Base-by-base conservation (phyloP, 306 rosid genomes). In the Glycine soja region DNA sequence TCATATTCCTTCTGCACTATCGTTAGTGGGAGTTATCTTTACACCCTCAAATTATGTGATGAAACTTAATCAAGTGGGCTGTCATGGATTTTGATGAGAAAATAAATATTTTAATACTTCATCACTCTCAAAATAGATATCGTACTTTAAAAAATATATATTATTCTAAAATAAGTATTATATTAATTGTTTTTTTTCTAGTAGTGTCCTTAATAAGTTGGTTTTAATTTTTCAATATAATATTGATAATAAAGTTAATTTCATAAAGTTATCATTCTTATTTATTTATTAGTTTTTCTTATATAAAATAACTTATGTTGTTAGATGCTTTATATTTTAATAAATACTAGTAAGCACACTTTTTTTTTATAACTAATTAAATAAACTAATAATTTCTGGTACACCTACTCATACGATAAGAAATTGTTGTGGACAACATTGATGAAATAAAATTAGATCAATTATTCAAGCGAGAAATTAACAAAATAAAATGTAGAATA, bases 1-100 rank as follows among this genome's bases (percentile, higher is more conserved):
- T 46, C 80, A 75, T 75, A 81, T 81, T 81, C 81, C 65, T 54
- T 38, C 10, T 67, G 81, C 77, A 81, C 81, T 67, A 56, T 32
- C 63, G 45, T 61, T 69, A 81, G 71, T 75, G 71, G 85, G 64
- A 45, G 18, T 67, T 68, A 53, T 56, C 63, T 54, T 81, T 43
- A 64, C 70, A 54, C 42, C 70, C 75, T 68, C 18, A 16, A 75
- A 47, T 82, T 75, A 64, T 53, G 36, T 56, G 77, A 54, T 68
- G 62, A 81, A 68, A 75, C 34, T 75, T 57, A 62, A 53, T 52
- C 15, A 42, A 51, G 53, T 53, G 68, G 62, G 68, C 1, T 24
- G 38, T 51, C 74, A 50, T 72, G 56, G 84, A 61, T 48, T 50
- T 71, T 61, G 72, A 80, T 50, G 61, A 74, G 16, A 63, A 63